Base-by-base conservation (phyloP, 192 early-diverging fungal genomes). In the Linnemannia hyalina region DNA sequence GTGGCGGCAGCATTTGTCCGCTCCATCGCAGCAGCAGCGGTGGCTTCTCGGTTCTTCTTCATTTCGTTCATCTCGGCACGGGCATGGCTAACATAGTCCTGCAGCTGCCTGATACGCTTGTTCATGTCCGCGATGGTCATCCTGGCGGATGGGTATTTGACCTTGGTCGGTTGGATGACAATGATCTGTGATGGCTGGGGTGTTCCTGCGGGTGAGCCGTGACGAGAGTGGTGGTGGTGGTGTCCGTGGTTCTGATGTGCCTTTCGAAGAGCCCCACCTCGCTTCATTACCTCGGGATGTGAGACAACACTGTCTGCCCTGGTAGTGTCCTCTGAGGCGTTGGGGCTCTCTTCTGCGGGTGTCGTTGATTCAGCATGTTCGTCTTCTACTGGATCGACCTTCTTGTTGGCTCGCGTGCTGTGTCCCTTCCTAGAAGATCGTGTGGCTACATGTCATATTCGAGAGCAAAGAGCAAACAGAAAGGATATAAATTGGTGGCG, bases 41-140 rank as follows among this genome's bases (percentile, higher is more conserved):
- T 3, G 11, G 71, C 42, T 20, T 73, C 41, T 73, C 41, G 71
- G 22, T 42, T 80, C 10, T 40, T 71, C 42, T 77, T 55, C 20
- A 79, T 55, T 8, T 88, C 82, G 8, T 73, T 75, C 90, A 89
- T 91, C 42, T 88, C 85, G 18, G 89, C 80, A 70, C 91, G 90
- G 10, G 88, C 68, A 8, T 92, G 87, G 38, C 85, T 79, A 10
- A 94, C 89, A 76, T 91, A 94, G 38, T 95, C 94, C 42, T 91
- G 81, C 36, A 95, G 82, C 44, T 92, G 93, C 82, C 93, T 94
- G 18, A 91, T 90, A 16, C 94, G 89, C 77, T 91, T 92, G 81
- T 87, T 92, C 94, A 94, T 95, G 70, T 95, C 94, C 47, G 78
- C 80, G 26, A 95, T 57, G 15, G 90, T 87, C 80, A 94, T 90